These are phyloP conservation scores for Oenanthe javanica DNA, from an alignment of 140 eudicot genomes.

Conservation along the genomic window DNA sequence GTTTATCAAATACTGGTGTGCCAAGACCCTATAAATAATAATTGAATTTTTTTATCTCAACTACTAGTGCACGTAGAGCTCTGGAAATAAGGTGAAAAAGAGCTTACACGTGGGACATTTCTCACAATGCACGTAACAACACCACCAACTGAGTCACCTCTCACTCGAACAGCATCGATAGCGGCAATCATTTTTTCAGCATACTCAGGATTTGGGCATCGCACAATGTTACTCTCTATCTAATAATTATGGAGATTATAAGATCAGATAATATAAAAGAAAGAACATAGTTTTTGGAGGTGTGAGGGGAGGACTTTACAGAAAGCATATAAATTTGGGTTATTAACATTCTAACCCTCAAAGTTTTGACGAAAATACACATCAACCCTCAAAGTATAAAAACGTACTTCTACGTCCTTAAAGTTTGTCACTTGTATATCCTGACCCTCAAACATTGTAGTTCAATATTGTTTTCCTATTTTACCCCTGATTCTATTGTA, in stretches of 20 bases:
- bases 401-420: too few species aligned
- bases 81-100: neutral
- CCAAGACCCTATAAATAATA: slow-evolving; percentile 73
- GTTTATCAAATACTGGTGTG: slow-evolving; percentile 98
- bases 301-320: neutral
- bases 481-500: too few species aligned
- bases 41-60: slow-evolving; percentile 1
- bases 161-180: slow-evolving; percentile 82
- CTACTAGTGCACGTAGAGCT: neutral
- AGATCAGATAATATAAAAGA: neutral
- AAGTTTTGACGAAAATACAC: too few species aligned
- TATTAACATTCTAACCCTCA: too few species aligned
- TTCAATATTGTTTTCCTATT: too few species aligned
- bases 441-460: too few species aligned
- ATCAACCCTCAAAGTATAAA: too few species aligned
- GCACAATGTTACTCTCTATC: slow-evolving; percentile 87
- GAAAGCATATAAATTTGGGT: neutral
- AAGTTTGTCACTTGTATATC: too few species aligned
- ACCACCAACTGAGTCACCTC: slow-evolving; percentile 98
- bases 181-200: slow-evolving; percentile 99
- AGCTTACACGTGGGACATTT: slow-evolving; percentile 81
- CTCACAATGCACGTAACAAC: slow-evolving; percentile 95
- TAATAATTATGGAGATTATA: slow-evolving; percentile 13
- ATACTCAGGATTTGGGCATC: slow-evolving; percentile 96
- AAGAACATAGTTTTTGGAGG: neutral